Evolutionary conservation across 306 rosid species (phyloP), one percentile per base, ranked within the genome.

Genomic region (Vigna unguiculata): DNA sequence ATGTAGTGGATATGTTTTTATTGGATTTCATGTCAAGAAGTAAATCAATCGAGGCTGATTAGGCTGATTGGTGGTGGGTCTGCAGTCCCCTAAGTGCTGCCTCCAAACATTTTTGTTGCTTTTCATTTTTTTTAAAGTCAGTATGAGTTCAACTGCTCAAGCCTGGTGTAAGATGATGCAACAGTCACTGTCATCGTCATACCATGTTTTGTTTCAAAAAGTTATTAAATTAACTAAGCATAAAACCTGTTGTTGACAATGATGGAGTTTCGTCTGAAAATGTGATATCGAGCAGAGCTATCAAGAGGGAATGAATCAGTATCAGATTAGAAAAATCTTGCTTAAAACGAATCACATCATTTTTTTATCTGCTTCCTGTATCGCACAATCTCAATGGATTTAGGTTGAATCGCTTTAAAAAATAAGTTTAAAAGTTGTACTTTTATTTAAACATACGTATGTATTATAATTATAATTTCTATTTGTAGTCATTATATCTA

Each of bases 121-220:
- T 51, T 3, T 13, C 4, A 1, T 20, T 4, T 15, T 80, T 43
- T 66, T 53, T 7, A 1, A 1, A 24, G 19, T 77, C 67, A 12
- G 47, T 63, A n/a, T 41, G 58, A 54, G 7, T 68, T 68, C 32
- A 11, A 55, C 61, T 54, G 62, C 13, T 4, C 34, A 40, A 43
- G 25, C 25, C 19, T 16, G 16, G 40, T 36, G 43, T 15, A 21
- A 38, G 65, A 59, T 36, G 30, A 38, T 38, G 9, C 46, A 52
- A 14, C 13, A 21, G 38, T 54, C 19, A 34, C 40, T 10, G 59
- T 72, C 15, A 22, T 54, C 11, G 52, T 38, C 51, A 11, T 46
- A 40, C 15, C 75, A 12, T 41, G 36, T 28, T 28, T 65, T 53
- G 34, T 65, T 43, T 45, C 60, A 77, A 57, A 57, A 77, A 25